Base-by-base conservation (phyloP, 106 monocot genomes). In the Acorus calamus region DNA sequence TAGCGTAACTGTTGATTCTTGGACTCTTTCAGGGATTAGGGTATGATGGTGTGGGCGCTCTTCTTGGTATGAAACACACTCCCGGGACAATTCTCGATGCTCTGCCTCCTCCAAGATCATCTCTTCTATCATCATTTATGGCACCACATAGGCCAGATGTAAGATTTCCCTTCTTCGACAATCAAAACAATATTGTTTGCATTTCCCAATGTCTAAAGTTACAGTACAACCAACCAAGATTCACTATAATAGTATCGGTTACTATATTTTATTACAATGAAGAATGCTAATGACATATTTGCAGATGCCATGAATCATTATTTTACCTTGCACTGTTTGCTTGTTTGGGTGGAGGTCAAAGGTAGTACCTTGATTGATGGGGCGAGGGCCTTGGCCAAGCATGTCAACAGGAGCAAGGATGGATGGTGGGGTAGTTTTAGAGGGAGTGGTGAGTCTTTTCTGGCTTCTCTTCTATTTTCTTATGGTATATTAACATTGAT, bases 341-440 rank as follows among this genome's bases (percentile, higher is more conserved):
- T 50, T 58, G 72, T 41, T 57, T 5, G 7, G 8, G 12, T 79
- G 69, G 65, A 96, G 96, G 72, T 85, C 49, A 70, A 83, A 79
- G 83, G 84, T 62, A 69, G 78, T 69, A 64, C 74, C 9, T 68
- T 96, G 74, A 83, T 79, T 80, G 70, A 76, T 65, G 90, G 80
- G 63, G 90, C 90, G 46, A 90, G 94, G 76, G 87, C 94, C 67
- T 69, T 96, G 72, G 64, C 90, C 50, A 96, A 96, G 75, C 94
- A 96, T 87, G 73, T 78, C 52, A 63, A 76, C 73, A 82, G 87
- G 76, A 79, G 82, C 59, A 77, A 76, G 28, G 62, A 79, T 44
- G 82, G 80, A 72, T 96, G 94, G 90, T 96, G 94, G 94, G 90
- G 87, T 2, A 48, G 9, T 62, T 63, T 96, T 43, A 46, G 42